phyloP scores from a whole-genome alignment of 768 basidiomycete species.

The Boletus bicolor region DNA sequence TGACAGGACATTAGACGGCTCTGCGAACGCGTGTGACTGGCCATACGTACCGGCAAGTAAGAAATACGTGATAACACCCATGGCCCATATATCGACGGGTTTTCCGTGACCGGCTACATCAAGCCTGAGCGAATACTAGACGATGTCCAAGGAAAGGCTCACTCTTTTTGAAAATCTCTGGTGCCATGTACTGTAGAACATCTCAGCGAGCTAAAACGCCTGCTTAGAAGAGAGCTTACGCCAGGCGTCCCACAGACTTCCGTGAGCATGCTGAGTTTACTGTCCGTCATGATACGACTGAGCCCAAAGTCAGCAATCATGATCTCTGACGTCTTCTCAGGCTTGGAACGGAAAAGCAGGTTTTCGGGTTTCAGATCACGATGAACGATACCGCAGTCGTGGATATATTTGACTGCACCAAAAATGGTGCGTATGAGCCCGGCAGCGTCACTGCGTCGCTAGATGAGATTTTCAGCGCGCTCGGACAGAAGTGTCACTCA shows the following conservation, averaged over 20 bases:
- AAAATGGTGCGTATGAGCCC: constrained; percentile 84
- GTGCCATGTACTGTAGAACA: constrained; percentile 76
- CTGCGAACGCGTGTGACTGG: not conserved
- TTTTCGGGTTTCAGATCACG: constrained; percentile 98
- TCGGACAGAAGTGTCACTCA: constrained; percentile 35
- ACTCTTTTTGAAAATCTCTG: constrained; percentile 94
- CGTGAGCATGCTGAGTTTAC: constrained; percentile 81
- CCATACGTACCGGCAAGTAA: constrained; percentile 58
- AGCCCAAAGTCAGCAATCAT: constrained; percentile 98
- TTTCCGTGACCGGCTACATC: constrained; percentile 81
- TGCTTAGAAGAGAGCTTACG: constrained; percentile 37
- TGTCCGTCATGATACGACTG: constrained; percentile 86
- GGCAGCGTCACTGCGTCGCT: constrained; percentile 74
- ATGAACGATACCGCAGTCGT: constrained; percentile 90
- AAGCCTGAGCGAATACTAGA: not conserved
- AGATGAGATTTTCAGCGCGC: constrained; percentile 17
- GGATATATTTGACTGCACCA: constrained; percentile 86
- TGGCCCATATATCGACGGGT: constrained; percentile 95
- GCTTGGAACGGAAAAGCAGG: constrained; percentile 85
- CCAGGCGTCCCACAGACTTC: constrained; percentile 97
- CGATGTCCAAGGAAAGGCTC: constrained; percentile 21
- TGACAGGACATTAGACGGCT: constrained; percentile 17
- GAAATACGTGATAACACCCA: constrained; percentile 99
- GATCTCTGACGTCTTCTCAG: constrained; percentile 83
- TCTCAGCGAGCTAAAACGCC: constrained; percentile 3